These are phyloP conservation scores for Spiraea crenata DNA, from an alignment of 331 rosid genomes.

Conservation along the genomic window DNA sequence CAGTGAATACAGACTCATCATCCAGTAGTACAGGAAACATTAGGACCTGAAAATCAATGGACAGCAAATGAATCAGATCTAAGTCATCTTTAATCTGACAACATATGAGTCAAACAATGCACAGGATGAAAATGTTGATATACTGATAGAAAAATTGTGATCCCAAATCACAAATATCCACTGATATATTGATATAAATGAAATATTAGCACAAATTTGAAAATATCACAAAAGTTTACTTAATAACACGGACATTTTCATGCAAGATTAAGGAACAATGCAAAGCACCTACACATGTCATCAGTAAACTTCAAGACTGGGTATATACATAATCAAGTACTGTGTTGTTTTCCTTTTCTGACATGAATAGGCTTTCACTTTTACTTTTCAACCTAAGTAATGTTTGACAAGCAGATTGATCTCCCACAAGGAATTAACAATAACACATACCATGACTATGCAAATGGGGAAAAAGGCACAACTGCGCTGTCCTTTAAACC, in stretches of 20 bases:
- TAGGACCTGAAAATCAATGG: constrained; percentile 50
- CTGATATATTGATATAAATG: neutral
- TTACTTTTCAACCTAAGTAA: neutral
- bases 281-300: neutral
- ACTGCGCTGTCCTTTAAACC: neutral
- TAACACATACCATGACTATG: too few species aligned
- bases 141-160: neutral
- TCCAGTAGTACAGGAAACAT: constrained; percentile 83
- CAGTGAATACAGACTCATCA: constrained; percentile 65
- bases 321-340: neutral
- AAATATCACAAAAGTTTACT: too few species aligned
- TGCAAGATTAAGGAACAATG: neutral
- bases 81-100: neutral
- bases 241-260: too few species aligned
- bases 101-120: neutral
- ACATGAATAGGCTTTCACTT: neutral
- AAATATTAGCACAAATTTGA: neutral
- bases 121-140: neutral
- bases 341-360: neutral
- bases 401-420: neutral
- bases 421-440: neutral
- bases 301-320: neutral
- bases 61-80: constrained; percentile 6
- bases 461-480: neutral
- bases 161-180: neutral